Percentiles rank a stretch among this genome's conserved stretches.
phyloP scores from a whole-genome alignment of 2,329 filamentous ascomycete genomes.

The Colletotrichum graminicola region DNA sequence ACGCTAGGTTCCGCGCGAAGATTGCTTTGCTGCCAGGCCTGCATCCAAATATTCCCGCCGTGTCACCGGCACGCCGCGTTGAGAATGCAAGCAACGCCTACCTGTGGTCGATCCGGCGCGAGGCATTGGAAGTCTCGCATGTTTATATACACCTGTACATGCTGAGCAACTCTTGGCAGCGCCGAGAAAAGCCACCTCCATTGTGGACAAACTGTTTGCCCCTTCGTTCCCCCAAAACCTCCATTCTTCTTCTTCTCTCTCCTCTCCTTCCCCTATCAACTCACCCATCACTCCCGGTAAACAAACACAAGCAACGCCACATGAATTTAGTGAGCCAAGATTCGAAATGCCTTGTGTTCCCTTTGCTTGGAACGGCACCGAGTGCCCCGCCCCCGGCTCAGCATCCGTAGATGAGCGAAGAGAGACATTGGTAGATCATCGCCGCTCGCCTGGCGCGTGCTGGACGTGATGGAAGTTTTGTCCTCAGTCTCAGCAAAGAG shows the following conservation, averaged over 20 bases:
- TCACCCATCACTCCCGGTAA: neutral
- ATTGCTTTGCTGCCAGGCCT: neutral
- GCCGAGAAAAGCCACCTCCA: neutral
- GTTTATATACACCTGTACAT: neutral
- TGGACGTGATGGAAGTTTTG: neutral
- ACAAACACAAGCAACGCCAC: neutral
- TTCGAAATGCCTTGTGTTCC: neutral
- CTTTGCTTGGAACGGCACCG: constrained; percentile 3
- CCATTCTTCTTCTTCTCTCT: neutral
- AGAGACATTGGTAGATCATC: too few species aligned
- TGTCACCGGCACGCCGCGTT: too few species aligned
- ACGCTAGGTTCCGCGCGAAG: too few species aligned
- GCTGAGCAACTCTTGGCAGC: neutral
- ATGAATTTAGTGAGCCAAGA: neutral
- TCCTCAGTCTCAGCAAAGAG: constrained; percentile 19
- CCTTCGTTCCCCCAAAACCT: neutral
- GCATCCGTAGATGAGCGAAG: neutral
- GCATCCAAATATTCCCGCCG: neutral
- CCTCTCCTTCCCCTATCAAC: neutral
- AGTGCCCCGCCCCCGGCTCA: neutral
- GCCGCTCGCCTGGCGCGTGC: too few species aligned
- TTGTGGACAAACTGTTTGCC: neutral
- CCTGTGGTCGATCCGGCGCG: too few species aligned
- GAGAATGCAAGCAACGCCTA: neutral
- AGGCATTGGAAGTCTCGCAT: neutral